Conservation (phyloP, 1,284 basidiomycete species). For the Trametes hirsuta region DNA sequence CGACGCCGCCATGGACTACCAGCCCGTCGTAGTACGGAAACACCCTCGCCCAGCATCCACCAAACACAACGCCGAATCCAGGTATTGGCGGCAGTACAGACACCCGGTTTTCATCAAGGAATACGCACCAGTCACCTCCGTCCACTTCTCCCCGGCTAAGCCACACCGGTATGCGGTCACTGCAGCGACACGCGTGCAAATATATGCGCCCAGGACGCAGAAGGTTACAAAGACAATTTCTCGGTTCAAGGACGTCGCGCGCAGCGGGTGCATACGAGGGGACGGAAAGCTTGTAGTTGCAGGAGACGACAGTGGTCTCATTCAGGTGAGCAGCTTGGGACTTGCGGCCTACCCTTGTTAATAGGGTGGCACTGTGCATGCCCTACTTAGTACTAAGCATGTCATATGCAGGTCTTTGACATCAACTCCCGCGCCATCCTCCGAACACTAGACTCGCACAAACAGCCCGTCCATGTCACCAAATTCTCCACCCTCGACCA, state of each 20-base stretch:
- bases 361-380: neutral
- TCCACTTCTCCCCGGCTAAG: conserved; percentile 85
- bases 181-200: conserved; percentile 91
- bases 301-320: conserved; percentile 91
- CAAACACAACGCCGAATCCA: conserved; percentile 70
- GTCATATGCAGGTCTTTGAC: conserved; percentile 79
- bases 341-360: neutral
- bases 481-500: conserved; percentile 86
- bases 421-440: conserved; percentile 94
- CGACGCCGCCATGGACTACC: conserved; percentile 66
- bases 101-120: conserved; percentile 92
- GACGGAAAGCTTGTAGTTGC: conserved; percentile 97
- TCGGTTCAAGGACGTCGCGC: conserved; percentile 94
- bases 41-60: conserved; percentile 59
- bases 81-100: conserved; percentile 83
- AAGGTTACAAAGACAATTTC: conserved; percentile 96
- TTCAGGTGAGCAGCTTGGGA: conserved; percentile 67
- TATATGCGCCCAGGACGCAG: conserved; percentile 95
- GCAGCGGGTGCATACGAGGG: conserved; percentile 83
- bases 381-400: conserved; percentile 17
- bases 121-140: conserved; percentile 90
- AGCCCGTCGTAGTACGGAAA: conserved; percentile 69
- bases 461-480: conserved; percentile 93
- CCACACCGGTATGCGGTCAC: conserved; percentile 96
- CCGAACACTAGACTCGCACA: conserved; percentile 89